Conservation (phyloP, 129 eudicot species). For the Gnaphalium uliginosum region DNA sequence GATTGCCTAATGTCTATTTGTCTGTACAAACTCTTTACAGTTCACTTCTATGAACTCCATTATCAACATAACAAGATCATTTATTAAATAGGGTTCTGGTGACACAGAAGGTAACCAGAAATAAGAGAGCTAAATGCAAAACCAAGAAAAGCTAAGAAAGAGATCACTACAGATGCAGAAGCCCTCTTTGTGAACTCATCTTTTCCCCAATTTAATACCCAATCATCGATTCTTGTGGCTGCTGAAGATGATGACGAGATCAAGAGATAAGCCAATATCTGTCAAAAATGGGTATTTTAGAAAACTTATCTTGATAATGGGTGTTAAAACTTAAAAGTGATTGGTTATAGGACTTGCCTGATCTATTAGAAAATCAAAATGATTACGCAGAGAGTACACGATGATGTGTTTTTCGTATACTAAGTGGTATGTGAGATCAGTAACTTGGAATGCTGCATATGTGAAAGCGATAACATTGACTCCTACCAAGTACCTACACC, state of each 20-base stretch:
- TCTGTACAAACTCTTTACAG: constrained; percentile 27
- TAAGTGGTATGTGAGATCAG: constrained; percentile 53
- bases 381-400: constrained; percentile 51
- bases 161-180: constrained; percentile 71
- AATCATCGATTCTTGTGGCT: constrained; percentile 75
- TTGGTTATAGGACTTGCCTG: constrained; percentile 62
- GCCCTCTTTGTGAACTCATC: constrained; percentile 84
- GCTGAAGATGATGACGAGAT: constrained; percentile 90
- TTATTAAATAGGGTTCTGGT: constrained; percentile 44
- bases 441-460: constrained; percentile 75
- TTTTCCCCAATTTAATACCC: constrained; percentile 91
- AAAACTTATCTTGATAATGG: neutral
- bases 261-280: constrained; percentile 83
- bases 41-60: constrained; percentile 22
- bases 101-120: constrained; percentile 82
- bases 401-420: constrained; percentile 46
- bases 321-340: neutral
- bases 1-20: constrained; percentile 26
- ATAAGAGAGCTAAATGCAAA: constrained; percentile 80
- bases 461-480: constrained; percentile 58
- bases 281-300: constrained; percentile 14
- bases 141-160: constrained; percentile 68
- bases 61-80: neutral
- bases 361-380: constrained; percentile 71
- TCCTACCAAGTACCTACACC: constrained; percentile 62